phyloP scores from a whole-genome alignment of 352 stramenopile species.

The Globisporangium megalacanthum region DNA sequence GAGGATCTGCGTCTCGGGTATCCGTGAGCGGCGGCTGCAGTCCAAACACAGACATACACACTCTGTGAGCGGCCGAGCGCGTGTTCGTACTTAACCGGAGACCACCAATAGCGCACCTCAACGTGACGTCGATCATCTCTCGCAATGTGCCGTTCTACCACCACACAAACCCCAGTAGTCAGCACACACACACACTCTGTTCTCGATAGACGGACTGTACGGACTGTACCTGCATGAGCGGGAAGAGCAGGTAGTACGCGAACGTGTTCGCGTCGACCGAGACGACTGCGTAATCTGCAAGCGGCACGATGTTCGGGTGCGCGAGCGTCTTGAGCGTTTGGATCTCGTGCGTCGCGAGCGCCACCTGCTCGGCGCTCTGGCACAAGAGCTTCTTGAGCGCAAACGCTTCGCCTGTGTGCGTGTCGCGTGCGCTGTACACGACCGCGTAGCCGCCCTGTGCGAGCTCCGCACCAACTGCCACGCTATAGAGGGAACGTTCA shows the following conservation, averaged over 20 bases:
- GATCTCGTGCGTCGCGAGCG: constrained; percentile 79
- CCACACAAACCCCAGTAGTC: too few species aligned
- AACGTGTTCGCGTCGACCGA: constrained; percentile 33
- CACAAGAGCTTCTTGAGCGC: constrained; percentile 89
- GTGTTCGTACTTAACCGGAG: background rate
- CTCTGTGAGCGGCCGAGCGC: background rate
- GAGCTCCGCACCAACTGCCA: constrained; percentile 57
- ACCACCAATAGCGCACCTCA: constrained; percentile 23
- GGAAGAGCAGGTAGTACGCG: constrained; percentile 85
- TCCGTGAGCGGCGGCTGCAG: constrained; percentile 28
- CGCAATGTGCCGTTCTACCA: constrained; percentile 73
- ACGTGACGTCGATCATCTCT: constrained; percentile 73
- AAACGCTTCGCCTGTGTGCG: constrained; percentile 66
- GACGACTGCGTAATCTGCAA: constrained; percentile 70
- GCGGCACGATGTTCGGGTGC: constrained; percentile 82
- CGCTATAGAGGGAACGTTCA: constrained; percentile 17
- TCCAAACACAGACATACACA: background rate
- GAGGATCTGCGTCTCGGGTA: constrained; percentile 64
- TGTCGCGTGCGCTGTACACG: constrained; percentile 74
- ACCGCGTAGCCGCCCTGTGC: constrained; percentile 86
- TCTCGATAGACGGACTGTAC: background rate
- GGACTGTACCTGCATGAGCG: constrained; percentile 62
- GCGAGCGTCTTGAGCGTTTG: constrained; percentile 63
- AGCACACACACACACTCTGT: background rate
- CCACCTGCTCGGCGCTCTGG: constrained; percentile 78